Evolutionary conservation across 352 stramenopile species (phyloP), one percentile per base, ranked within the genome.

Genomic region (Phytophthora chlamydospora): DNA sequence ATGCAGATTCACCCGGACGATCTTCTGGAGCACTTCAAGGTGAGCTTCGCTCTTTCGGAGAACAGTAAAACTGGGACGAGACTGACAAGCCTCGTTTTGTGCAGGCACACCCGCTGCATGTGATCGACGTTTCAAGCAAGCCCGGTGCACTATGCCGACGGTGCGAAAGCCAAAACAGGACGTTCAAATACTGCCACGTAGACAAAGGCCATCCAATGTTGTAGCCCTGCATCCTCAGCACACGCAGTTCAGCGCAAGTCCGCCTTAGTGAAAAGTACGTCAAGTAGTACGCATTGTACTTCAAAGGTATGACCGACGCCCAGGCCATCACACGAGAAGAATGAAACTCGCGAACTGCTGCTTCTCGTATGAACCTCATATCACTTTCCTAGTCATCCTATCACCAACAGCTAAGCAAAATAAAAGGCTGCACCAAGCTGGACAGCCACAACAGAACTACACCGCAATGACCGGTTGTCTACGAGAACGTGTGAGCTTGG

Each of bases 161-260:
- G 27, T 94, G 85, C 57, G 34, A 43, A 7, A 69, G 51, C 9
- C 40, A 68, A 19, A 66, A 63, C 19, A 68, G 58, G 21, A 78
- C 52, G 4, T 94, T 94, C 64, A 76, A 83, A 53, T 62, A 82
- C 21, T 94, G 85, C 60, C 85, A 94, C 57, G 35, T 94, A 16
- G 77, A 85, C 36, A 86, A 76, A 61, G 85, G 85, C 1, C 85
- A 94, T 41, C 80, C 81, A 13, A 92, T 93, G 85, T 39, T 85
- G 53, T 93, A 75, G 72, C 21, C 33, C 10, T 41, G 32, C 32
- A 32, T 24, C 43, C 31, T 49, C 54, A 52, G 35, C 17, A 24
- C 36, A 65, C 42, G 27, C 45, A 17, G 41, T 47, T 13, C 19
- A 48, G 17, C 42, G 13, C 21, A 48, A 35, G 12, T 19, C 12